These are phyloP conservation scores for Triticum dicoccoides DNA, from an alignment of 176 grass and related monocot species.

Conservation along the genomic window DNA sequence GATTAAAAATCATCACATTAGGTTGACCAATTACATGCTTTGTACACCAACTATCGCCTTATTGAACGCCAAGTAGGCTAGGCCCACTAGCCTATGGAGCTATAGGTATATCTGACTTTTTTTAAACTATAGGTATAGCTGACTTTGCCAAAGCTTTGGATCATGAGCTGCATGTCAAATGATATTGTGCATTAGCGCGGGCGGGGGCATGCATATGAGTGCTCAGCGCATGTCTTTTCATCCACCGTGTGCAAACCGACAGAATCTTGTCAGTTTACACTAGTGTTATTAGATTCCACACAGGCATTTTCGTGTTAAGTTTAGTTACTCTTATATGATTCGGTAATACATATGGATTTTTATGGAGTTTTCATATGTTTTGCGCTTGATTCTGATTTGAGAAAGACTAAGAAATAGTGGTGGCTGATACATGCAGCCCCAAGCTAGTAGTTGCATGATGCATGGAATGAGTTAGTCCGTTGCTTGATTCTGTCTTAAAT, in stretches of 20 bases:
- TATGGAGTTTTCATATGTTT: too few species aligned
- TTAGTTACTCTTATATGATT: too few species aligned
- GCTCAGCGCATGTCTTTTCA: background rate
- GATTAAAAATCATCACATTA: background rate
- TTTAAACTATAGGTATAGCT: background rate
- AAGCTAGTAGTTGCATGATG: too few species aligned
- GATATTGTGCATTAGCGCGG: background rate
- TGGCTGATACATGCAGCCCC: background rate
- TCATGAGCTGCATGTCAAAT: background rate
- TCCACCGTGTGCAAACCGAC: background rate
- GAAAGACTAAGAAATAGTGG: background rate
- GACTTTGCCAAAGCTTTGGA: background rate
- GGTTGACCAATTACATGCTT: conserved; percentile 17
- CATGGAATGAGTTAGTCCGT: background rate
- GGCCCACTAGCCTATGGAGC: conserved; percentile 4
- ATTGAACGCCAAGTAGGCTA: background rate
- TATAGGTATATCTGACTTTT: background rate
- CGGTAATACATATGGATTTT: too few species aligned
- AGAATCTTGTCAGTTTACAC: background rate
- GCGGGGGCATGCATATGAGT: background rate
- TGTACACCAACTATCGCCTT: conserved; percentile 5
- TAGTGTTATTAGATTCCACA: conserved; percentile 20
- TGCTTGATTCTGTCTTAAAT: too few species aligned
- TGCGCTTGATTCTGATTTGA: background rate
- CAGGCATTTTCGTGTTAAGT: background rate